Percentiles rank a stretch among this genome's conserved stretches.
Evolutionary conservation across 169 alveolate genomes (phyloP).

Genomic region (Eimeria sp.): DNA sequence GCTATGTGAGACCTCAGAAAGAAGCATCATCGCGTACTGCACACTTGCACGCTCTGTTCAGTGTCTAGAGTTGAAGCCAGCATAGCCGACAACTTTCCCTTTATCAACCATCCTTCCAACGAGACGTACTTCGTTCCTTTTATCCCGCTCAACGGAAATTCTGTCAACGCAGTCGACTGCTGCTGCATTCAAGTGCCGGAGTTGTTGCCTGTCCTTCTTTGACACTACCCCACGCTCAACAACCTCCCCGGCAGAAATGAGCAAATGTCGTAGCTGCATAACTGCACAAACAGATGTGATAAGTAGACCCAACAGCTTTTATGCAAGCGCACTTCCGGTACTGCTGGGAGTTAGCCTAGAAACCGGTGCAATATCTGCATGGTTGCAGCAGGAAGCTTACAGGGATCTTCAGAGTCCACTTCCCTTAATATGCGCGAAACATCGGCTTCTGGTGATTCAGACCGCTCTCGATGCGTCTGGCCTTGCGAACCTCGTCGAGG

Average conservation of each 20-base stretch:
- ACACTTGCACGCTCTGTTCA: neutral
- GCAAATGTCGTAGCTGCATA: slow-evolving; percentile 36
- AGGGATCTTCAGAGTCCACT: slow-evolving; percentile 27
- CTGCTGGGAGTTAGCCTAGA: neutral
- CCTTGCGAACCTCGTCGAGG: neutral
- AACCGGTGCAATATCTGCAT: neutral
- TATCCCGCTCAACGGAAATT: slow-evolving; percentile 24
- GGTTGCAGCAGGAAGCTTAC: neutral
- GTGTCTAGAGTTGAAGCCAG: neutral
- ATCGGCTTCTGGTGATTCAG: neutral
- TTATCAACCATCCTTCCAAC: neutral
- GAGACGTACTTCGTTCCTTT: slow-evolving; percentile 34
- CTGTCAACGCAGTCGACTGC: slow-evolving; percentile 75
- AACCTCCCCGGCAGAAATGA: slow-evolving; percentile 15
- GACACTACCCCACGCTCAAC: slow-evolving; percentile 42
- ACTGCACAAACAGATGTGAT: slow-evolving; percentile 4
- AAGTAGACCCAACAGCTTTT: neutral
- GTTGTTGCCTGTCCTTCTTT: slow-evolving; percentile 43
- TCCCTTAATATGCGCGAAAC: neutral
- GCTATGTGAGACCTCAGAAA: neutral
- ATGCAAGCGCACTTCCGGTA: neutral
- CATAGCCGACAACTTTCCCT: neutral
- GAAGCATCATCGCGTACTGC: neutral
- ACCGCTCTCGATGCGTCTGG: neutral
- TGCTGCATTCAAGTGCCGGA: slow-evolving; percentile 56